Conservation (phyloP, 2,329 filamentous ascomycete species). For the Aspergillus sp. region DNA sequence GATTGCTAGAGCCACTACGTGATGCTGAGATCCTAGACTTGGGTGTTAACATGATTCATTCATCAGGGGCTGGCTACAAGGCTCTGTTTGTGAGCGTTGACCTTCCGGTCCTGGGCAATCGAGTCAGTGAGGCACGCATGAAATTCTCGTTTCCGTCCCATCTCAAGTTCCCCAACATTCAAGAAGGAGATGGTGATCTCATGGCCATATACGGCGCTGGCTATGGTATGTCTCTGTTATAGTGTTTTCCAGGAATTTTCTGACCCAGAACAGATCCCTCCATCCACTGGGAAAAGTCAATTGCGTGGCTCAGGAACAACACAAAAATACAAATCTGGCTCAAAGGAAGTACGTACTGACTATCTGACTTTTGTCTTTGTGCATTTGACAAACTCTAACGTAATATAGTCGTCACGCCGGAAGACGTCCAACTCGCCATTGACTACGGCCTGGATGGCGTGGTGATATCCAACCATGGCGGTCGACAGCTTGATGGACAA, state of each 20-base stretch:
- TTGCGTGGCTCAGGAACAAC: conserved; percentile 46
- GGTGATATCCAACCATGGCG: conserved; percentile 37
- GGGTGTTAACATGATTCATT: neutral
- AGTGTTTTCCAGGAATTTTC: neutral
- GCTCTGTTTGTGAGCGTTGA: conserved; percentile 56
- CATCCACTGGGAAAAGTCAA: conserved; percentile 48
- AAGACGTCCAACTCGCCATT: conserved; percentile 30
- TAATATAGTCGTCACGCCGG: conserved; percentile 18
- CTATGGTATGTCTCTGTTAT: conserved; percentile 1
- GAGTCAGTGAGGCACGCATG: conserved; percentile 53
- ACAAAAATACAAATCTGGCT: conserved; percentile 44
- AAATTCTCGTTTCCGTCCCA: conserved; percentile 47
- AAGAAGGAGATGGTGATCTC: conserved; percentile 11
- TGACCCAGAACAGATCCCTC: conserved; percentile 24
- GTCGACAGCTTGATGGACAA: conserved; percentile 31
- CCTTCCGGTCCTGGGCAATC: conserved; percentile 50
- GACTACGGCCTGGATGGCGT: conserved; percentile 30
- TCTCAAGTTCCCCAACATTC: conserved; percentile 41
- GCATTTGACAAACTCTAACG: neutral
- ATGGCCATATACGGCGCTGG: conserved; percentile 5
- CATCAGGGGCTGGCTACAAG: conserved; percentile 45
- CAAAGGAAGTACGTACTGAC: conserved; percentile 13
- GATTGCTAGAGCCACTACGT: neutral
- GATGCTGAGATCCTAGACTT: neutral
- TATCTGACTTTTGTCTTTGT: neutral